Conservation (phyloP, 441 rosid genomes). For the Eutrema salsugineum region DNA sequence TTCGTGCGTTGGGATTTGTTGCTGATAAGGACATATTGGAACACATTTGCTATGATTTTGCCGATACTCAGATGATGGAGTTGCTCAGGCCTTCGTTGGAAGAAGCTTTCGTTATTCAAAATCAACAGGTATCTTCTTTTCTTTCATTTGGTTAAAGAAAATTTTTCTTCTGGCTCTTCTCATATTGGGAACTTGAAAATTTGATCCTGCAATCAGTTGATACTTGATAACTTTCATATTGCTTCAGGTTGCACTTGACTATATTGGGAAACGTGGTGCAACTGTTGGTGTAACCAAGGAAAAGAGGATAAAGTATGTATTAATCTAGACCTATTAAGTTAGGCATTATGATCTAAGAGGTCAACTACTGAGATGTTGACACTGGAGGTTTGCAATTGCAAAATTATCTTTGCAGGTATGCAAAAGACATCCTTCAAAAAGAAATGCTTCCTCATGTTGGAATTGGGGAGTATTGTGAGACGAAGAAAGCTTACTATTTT, state of each 20-base stretch:
- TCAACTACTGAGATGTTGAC: slow-evolving; percentile 28
- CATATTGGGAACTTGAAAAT: neutral
- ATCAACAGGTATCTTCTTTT: slow-evolving; percentile 68
- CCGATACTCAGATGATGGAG: slow-evolving; percentile 97
- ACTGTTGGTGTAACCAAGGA: slow-evolving; percentile 90
- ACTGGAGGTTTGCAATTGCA: slow-evolving; percentile 30
- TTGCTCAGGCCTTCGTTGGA: slow-evolving; percentile 94
- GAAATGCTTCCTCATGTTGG: slow-evolving; percentile 99
- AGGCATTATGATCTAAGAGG: slow-evolving; percentile 8
- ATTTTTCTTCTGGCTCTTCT: neutral
- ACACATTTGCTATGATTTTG: slow-evolving; percentile 87
- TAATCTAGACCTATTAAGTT: slow-evolving; percentile 25
- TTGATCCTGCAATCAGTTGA: neutral
- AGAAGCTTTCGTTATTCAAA: slow-evolving; percentile 98
- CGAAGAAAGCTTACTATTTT: slow-evolving; percentile 94
- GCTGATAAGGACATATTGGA: slow-evolving; percentile 94
- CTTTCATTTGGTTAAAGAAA: neutral
- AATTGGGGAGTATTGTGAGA: slow-evolving; percentile 85
- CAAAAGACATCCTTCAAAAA: slow-evolving; percentile 94
- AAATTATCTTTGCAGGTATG: slow-evolving; percentile 62
- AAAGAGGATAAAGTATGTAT: slow-evolving; percentile 87
- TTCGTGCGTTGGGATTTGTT: slow-evolving; percentile 96
- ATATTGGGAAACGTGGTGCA: slow-evolving; percentile 95
- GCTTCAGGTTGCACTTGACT: slow-evolving; percentile 92
- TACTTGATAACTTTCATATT: slow-evolving; percentile 9